Conservation (phyloP, 768 basidiomycete genomes). For the Leccinum subgranulosum region DNA sequence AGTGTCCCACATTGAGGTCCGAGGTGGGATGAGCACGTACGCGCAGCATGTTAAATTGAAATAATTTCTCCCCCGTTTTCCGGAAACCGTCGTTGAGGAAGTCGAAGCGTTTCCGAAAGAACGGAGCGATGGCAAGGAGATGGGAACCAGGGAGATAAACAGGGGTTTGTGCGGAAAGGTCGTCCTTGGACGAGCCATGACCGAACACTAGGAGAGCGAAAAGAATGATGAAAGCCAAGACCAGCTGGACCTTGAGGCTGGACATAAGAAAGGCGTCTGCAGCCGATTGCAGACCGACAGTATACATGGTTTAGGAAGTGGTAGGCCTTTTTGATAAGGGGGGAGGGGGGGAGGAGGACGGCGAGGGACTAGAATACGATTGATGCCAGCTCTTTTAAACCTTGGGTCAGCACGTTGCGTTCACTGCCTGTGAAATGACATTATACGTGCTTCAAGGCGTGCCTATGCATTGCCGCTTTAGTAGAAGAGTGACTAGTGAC, state of each 20-base stretch:
- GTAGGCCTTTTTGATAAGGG: slow-evolving; percentile 26
- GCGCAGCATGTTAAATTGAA: slow-evolving; percentile 65
- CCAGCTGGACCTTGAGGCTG: slow-evolving; percentile 31
- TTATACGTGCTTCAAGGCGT: slow-evolving; percentile 23
- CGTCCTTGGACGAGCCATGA: slow-evolving; percentile 42
- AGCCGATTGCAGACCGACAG: slow-evolving; percentile 40
- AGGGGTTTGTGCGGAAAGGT: slow-evolving; percentile 41
- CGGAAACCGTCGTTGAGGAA: slow-evolving; percentile 73
- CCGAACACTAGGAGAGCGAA: slow-evolving; percentile 40
- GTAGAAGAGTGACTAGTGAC: not conserved
- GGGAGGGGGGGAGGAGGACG: slow-evolving; percentile 8
- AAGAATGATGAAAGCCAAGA: slow-evolving; percentile 32
- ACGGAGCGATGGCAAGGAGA: slow-evolving; percentile 58
- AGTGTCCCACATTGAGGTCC: slow-evolving; percentile 13
- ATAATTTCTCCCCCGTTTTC: slow-evolving; percentile 60
- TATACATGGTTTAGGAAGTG: slow-evolving; percentile 35
- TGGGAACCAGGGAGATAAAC: slow-evolving; percentile 55
- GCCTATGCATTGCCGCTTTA: slow-evolving; percentile 18
- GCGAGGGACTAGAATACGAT: slow-evolving; percentile 21
- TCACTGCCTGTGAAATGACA: slow-evolving; percentile 25
- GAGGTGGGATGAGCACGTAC: slow-evolving; percentile 40
- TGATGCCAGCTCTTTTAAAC: slow-evolving; percentile 27
- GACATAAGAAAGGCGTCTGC: slow-evolving; percentile 36
- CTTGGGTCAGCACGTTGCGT: slow-evolving; percentile 18
- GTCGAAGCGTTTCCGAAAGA: slow-evolving; percentile 68